These are phyloP conservation scores for Suhomyces sp. DNA, from an alignment of 805 yeast genomes.

Conservation along the genomic window DNA sequence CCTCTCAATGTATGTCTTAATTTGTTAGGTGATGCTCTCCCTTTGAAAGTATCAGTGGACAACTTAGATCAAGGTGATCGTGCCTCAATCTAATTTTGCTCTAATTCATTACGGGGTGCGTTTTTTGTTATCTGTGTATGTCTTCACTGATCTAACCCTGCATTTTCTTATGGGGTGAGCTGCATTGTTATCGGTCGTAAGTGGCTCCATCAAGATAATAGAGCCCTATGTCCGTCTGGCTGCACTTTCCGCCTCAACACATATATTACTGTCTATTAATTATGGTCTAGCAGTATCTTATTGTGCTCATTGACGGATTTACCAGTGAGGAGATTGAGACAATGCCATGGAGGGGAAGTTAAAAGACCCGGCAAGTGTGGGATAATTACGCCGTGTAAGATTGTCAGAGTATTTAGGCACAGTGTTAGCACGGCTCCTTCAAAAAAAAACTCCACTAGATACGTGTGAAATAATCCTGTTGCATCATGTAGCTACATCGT, in stretches of 20 bases:
- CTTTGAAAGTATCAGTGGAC: background rate
- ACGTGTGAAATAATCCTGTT: background rate
- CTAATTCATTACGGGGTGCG: background rate
- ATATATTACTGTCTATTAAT: background rate
- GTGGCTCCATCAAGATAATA: background rate
- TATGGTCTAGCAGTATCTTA: background rate
- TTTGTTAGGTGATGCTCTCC: background rate
- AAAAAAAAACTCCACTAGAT: background rate
- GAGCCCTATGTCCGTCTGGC: background rate
- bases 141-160: background rate
- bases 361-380: background rate
- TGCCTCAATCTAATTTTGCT: background rate
- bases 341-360: background rate
- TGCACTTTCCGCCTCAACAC: background rate
- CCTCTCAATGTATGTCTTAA: background rate
- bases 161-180: background rate
- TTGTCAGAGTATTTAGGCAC: background rate
- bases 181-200: background rate
- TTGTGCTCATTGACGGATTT: background rate
- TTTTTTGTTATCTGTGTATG: too few relatives aligned
- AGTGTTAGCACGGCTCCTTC: background rate
- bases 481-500: background rate
- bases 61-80: background rate
- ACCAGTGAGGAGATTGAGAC: background rate
- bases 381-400: background rate